Evolutionary conservation across 2,329 filamentous ascomycete species (phyloP).

Genomic region (Cryphonectria japonica): DNA sequence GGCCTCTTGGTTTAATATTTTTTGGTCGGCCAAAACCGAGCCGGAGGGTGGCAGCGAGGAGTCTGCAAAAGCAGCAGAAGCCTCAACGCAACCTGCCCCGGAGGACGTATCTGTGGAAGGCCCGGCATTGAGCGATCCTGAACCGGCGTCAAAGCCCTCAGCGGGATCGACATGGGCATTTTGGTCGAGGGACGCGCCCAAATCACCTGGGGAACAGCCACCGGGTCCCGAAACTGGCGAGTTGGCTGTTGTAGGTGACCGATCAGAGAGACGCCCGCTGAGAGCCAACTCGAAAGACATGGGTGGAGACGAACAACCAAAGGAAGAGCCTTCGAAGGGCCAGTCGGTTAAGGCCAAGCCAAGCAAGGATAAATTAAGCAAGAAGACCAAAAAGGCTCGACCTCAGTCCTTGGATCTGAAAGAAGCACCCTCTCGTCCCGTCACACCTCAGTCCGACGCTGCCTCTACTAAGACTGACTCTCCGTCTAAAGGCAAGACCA

Average conservation of each 20-base stretch:
- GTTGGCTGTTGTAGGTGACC: slow-evolving; percentile 61
- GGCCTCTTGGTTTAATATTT: slow-evolving; percentile 41
- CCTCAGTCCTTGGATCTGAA: slow-evolving; percentile 55
- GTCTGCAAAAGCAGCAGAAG: slow-evolving; percentile 25
- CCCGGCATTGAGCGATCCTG: slow-evolving; percentile 39
- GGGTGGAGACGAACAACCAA: slow-evolving; percentile 30
- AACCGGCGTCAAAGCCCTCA: slow-evolving; percentile 45
- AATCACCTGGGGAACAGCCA: slow-evolving; percentile 38
- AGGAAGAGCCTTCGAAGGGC: slow-evolving; percentile 40
- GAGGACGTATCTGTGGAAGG: slow-evolving; percentile 51
- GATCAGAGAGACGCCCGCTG: slow-evolving; percentile 59
- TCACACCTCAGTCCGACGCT: slow-evolving; percentile 40
- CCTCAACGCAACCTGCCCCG: slow-evolving; percentile 36
- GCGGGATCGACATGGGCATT: slow-evolving; percentile 77
- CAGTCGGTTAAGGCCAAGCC: slow-evolving; percentile 36
- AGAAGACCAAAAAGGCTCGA: slow-evolving; percentile 49
- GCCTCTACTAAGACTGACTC: slow-evolving; percentile 33
- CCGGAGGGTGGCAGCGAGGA: slow-evolving; percentile 16
- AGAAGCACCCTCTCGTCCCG: slow-evolving; percentile 41
- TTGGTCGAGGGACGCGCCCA: slow-evolving; percentile 67
- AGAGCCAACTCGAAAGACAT: slow-evolving; percentile 51
- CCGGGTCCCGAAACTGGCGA: slow-evolving; percentile 48
- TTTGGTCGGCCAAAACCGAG: slow-evolving; percentile 26
- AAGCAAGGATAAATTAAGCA: slow-evolving; percentile 34
- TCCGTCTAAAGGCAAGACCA: slow-evolving; percentile 39